Conservation (phyloP, 1,284 basidiomycete genomes). For the Uromyces viciae-fabae region DNA sequence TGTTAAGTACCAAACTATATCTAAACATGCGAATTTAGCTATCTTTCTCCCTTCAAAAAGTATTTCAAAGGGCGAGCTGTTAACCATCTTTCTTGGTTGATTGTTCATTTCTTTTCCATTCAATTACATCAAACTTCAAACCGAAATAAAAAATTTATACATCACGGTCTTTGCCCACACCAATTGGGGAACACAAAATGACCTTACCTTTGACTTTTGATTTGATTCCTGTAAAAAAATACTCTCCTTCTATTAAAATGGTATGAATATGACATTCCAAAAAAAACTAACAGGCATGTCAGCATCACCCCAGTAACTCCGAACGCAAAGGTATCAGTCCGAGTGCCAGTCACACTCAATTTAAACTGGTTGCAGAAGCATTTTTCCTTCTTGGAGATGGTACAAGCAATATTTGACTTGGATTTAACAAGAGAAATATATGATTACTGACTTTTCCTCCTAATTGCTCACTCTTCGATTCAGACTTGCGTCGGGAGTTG, state of each 20-base stretch:
- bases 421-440: background rate
- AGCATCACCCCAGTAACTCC: slow-evolving; percentile 22
- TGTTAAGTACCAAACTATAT: background rate
- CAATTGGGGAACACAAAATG: too few relatives aligned
- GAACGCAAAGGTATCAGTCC: background rate
- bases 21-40: too few relatives aligned
- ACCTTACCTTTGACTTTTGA: too few relatives aligned
- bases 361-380: slow-evolving; percentile 16
- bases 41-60: too few relatives aligned
- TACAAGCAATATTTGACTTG: background rate
- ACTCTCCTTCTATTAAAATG: background rate
- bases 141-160: too few relatives aligned
- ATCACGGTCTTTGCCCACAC: background rate
- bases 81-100: too few relatives aligned
- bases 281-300: slow-evolving; percentile 11
- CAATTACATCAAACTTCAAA: background rate
- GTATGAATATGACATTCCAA: background rate
- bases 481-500: background rate
- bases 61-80: too few relatives aligned
- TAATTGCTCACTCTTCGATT: background rate
- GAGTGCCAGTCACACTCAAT: slow-evolving; percentile 15
- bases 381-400: slow-evolving; percentile 10
- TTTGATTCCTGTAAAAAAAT: background rate
- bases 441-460: background rate
- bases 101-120: too few relatives aligned